Evolutionary conservation across 306 rosid species (phyloP), one percentile per base, ranked within the genome.

Genomic region (Quercus variabilis): DNA sequence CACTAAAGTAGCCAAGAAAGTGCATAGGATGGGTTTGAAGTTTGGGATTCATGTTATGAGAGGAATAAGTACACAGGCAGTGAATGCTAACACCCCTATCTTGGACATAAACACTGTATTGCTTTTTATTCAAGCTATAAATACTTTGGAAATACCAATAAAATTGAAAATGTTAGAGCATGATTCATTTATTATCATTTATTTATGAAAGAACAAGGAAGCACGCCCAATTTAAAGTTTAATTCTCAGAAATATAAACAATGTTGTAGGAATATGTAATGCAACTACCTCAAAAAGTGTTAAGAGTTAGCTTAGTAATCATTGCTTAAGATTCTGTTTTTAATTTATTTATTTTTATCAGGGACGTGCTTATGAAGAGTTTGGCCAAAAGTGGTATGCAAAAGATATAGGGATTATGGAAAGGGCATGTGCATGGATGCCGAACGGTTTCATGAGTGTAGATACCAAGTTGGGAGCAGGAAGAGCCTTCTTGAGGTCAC

Each of bases 1-100:
- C 86, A 56, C 78, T 49, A 75, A 82, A 84, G 87, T 95, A 81
- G 97, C 96, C 73, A 80, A 82, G 26, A 87, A 83, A 90, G 94
- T 95, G 51, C 99, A 91, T 82, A 76, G 83, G 77, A 59, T 91
- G 88, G 99, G 98, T 80, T 89, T 95, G 69, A 93, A 91, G 87
- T 93, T 95, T 71, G 99, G 99, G 75, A 90, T 95, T 90, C 99
- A 93, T 88, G 82, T 95, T 65, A 95, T 95, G 99, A 90, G 98
- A 81, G 99, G 98, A 76, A 95, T 95, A 80, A 95, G 99, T 82
- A 93, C 99, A 25, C 99, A 95, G 82, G 97, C 96, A 25, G 92
- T 91, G 69, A 91, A 89, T 86, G 99, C 94, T 17, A 93, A 87
- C 74, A 33, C 38, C 38, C 38, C 6, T 5, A 33, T 33, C 38